Evolutionary conservation across 306 rosid species (phyloP), one percentile per base, ranked within the genome.

Genomic region (Acacia acuminata): DNA sequence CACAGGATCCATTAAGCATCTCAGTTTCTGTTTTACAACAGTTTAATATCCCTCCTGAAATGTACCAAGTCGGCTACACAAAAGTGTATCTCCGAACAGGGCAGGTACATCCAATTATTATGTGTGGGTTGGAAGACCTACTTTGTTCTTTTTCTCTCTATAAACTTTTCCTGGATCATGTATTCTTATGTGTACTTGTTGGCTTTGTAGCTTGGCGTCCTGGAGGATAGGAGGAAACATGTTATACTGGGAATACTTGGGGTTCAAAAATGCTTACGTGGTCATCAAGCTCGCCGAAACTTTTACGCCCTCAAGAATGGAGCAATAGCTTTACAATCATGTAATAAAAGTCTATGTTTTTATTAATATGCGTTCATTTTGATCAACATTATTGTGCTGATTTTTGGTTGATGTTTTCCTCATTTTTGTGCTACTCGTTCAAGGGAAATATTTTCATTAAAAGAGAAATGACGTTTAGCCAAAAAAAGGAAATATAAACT

Each of bases 31-130:
- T 96, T 82, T 87, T 96, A 75, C 97, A 90, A 86, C 93, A 92
- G 74, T 91, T 92, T 77, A 88, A 87, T 75, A 81, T 92, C 89
- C 94, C 82, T 71, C 93, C 97, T 11, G 98, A 90, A 82, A 90
- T 94, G 97, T 96, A 90, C 87, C 99, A 88, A 87, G 90, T 94
- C 87, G 99, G 99, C 79, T 96, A 88, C 90, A 94, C 97, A 15
- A 96, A 96, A 89, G 84, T 96, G 75, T 96, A 86, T 84, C 93
- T 96, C 72, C 94, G 97, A 84, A 76, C 91, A 7, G 99, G 95
- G 69, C 97, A 91, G 99, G 99, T 91, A 90, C 74, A 69, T 86
- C 74, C 36, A 48, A 63, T 60, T 78, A 71, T 27, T 4, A 27
- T 22, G 15, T 8, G 53, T 20, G 51, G 38, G 77, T 71, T 79